Conservation (phyloP, 257 asterid genomes). For the Capsicum pubescens region DNA sequence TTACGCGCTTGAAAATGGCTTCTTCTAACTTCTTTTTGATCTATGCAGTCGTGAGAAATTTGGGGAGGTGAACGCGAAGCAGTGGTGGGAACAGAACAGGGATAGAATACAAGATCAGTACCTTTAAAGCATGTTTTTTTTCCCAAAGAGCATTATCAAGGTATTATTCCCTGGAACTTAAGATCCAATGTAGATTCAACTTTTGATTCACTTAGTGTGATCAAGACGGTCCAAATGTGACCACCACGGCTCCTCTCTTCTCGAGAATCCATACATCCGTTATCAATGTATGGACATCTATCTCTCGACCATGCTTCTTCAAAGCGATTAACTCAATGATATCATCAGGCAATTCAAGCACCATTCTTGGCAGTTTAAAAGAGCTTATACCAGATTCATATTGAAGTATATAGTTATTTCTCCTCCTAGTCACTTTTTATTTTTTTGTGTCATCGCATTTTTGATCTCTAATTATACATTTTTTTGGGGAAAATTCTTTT, state of each 20-base stretch:
- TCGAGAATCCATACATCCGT: not conserved
- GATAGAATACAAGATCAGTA: conserved; percentile 91
- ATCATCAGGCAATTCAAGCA: conserved; percentile 11
- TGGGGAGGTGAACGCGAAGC: conserved; percentile 90
- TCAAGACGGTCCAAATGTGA: not conserved
- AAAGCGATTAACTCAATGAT: not conserved
- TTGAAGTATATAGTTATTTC: conserved; percentile 18
- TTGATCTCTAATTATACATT: not conserved
- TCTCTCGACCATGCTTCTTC: not conserved
- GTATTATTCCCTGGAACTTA: conserved; percentile 24
- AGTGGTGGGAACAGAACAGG: conserved; percentile 97
- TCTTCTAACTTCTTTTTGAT: not conserved
- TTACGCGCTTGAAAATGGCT: not conserved
- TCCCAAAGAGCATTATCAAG: conserved; percentile 12
- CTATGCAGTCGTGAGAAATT: conserved; percentile 76
- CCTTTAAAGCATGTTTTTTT: conserved; percentile 42
- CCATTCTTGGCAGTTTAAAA: not conserved
- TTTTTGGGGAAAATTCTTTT: not conserved
- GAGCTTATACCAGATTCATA: conserved; percentile 21
- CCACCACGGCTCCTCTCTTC: not conserved
- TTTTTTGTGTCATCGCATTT: not conserved
- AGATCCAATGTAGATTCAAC: not conserved
- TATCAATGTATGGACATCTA: not conserved
- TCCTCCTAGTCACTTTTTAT: not conserved
- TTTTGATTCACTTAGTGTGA: not conserved